phyloP scores from a whole-genome alignment of 208 protist genomes.

The Wallacemonas sp. region DNA sequence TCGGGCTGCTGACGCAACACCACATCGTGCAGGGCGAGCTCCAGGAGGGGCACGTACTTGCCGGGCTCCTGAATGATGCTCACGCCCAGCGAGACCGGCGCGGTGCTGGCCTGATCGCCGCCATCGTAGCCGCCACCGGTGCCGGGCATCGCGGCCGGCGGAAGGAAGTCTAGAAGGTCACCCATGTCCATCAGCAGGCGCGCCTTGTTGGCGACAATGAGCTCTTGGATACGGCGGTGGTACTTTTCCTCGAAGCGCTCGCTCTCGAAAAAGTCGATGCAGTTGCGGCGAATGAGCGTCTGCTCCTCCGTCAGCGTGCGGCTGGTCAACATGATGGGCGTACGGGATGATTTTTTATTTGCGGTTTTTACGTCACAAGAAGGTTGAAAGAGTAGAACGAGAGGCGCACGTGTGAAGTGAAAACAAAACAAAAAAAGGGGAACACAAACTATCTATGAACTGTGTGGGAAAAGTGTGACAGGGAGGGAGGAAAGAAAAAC shows the following conservation, averaged over 20 bases:
- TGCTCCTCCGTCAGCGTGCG: conserved; percentile 89
- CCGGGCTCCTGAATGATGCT: conserved; percentile 80
- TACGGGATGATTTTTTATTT: neutral
- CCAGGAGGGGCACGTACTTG: conserved; percentile 89
- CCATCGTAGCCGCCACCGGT: conserved; percentile 15
- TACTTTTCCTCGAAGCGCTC: conserved; percentile 90
- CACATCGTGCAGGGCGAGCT: conserved; percentile 92
- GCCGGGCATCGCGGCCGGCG: conserved; percentile 17
- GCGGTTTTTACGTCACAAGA: neutral
- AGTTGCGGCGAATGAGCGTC: conserved; percentile 84
- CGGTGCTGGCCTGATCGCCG: conserved; percentile 12
- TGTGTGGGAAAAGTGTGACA: neutral
- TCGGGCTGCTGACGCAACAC: conserved; percentile 74
- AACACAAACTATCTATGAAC: conserved; percentile 5
- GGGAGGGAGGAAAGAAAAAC: neutral
- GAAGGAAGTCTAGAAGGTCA: conserved; percentile 89
- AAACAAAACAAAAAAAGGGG: conserved; percentile 7
- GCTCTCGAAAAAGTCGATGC: conserved; percentile 90
- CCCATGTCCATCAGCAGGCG: conserved; percentile 92
- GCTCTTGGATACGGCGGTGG: conserved; percentile 67
- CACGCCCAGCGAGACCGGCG: conserved; percentile 51
- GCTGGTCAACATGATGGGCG: conserved; percentile 60
- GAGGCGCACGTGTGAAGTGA: too few species aligned
- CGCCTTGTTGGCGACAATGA: conserved; percentile 79
- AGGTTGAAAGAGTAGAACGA: too few species aligned